A percentile compares a stretch with the other conserved stretches of the same genome.
These are phyloP conservation scores for Ceratocystis papillata DNA, from an alignment of 2,329 filamentous ascomycete genomes.

Conservation along the genomic window DNA sequence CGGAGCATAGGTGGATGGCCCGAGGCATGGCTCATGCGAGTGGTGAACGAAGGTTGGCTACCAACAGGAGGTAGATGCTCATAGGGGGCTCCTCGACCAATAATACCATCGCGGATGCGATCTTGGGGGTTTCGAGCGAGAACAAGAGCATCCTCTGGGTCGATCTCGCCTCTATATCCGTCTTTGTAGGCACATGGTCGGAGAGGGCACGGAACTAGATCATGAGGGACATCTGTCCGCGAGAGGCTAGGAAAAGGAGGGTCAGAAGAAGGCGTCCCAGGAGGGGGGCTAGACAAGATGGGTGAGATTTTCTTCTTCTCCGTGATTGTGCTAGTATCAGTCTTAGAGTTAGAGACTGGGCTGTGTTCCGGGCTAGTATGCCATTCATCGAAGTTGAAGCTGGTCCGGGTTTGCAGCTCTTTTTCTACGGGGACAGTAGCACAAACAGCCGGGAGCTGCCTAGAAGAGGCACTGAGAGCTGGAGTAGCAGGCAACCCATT, in stretches of 20 bases:
- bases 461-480: not conserved
- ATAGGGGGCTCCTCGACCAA: not conserved
- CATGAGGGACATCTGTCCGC: too few relatives aligned
- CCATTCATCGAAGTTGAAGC: not conserved
- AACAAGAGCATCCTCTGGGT: not conserved
- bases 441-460: not conserved
- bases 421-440: not conserved
- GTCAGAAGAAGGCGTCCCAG: not conserved
- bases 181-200: not conserved
- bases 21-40: not conserved
- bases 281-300: not conserved
- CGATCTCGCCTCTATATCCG: not conserved
- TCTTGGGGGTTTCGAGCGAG: not conserved
- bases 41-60: not conserved
- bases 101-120: not conserved
- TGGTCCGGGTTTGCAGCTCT: not conserved
- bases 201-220: not conserved
- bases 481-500: not conserved
- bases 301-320: not conserved
- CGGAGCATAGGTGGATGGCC: not conserved
- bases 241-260: not conserved
- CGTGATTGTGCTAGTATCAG: too few relatives aligned
- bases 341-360: not conserved
- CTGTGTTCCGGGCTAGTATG: not conserved
- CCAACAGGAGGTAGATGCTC: conserved; percentile 1